phyloP scores from a whole-genome alignment of 257 asterid genomes.

The Mentha longifolia region DNA sequence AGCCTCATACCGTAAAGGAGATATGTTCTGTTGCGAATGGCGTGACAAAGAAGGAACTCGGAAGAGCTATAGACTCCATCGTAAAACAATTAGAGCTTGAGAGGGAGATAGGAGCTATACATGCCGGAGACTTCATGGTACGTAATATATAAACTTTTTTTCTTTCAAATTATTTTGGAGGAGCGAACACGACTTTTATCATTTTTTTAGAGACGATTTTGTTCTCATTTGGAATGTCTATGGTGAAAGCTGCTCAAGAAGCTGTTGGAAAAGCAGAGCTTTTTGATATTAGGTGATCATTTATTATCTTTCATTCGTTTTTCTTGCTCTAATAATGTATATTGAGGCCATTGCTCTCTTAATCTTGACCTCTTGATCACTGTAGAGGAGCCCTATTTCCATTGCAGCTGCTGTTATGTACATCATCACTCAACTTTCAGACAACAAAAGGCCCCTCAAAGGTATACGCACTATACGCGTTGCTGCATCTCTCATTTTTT shows the following conservation, averaged over 20 bases:
- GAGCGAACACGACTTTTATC: neutral
- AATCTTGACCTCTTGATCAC: neutral
- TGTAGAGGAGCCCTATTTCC: conserved; percentile 80
- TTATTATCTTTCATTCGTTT: no score
- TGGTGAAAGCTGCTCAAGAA: conserved; percentile 84
- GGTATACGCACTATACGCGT: no score
- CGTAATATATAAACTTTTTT: no score
- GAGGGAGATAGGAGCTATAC: conserved; percentile 69
- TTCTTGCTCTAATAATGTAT: no score
- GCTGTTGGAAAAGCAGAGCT: conserved; percentile 72
- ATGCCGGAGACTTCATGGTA: conserved; percentile 75
- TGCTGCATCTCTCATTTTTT: no score
- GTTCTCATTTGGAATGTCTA: conserved; percentile 75
- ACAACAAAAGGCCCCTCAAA: conserved; percentile 65
- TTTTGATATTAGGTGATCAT: conserved; percentile 68
- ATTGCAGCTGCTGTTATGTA: conserved; percentile 78
- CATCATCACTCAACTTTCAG: conserved; percentile 73
- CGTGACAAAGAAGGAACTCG: conserved; percentile 80
- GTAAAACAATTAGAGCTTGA: conserved; percentile 62
- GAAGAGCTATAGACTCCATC: conserved; percentile 76
- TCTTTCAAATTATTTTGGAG: no score
- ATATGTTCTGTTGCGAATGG: conserved; percentile 80
- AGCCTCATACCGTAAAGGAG: conserved; percentile 77
- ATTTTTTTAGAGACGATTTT: conserved; percentile 51
- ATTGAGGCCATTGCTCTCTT: no score